Conservation (phyloP, 805 yeast genomes). For the Hanseniaspora jakobsenii region DNA sequence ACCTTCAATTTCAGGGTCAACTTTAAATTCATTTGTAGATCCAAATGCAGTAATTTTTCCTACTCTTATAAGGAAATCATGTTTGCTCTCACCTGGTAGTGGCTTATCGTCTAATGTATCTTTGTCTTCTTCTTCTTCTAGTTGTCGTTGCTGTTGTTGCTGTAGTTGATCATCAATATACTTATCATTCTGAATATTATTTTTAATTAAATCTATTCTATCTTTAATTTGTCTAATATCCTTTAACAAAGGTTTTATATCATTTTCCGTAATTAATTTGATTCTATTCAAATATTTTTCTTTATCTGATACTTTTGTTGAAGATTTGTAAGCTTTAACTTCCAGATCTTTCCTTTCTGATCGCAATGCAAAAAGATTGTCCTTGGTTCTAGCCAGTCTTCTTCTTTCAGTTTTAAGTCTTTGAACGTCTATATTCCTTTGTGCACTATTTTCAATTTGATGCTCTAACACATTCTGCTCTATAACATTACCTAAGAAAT, state of each 20-base stretch:
- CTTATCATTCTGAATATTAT: constrained; percentile 15
- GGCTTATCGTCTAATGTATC: constrained; percentile 3
- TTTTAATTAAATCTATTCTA: constrained; percentile 31
- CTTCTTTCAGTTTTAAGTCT: constrained; percentile 64
- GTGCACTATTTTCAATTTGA: constrained; percentile 58
- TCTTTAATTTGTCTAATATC: constrained; percentile 55
- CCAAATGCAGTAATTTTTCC: constrained; percentile 95
- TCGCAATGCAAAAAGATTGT: constrained; percentile 34
- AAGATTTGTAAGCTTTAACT: constrained; percentile 34
- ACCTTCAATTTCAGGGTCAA: constrained; percentile 26
- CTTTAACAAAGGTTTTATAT: constrained; percentile 38
- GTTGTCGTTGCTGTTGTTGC: no score
- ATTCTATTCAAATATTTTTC: constrained; percentile 40
- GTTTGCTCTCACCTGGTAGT: constrained; percentile 51
- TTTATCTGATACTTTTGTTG: constrained; percentile 56
- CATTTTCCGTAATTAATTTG: constrained; percentile 37
- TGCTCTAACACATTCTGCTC: constrained; percentile 65
- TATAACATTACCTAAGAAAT: constrained; percentile 46
- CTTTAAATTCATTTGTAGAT: constrained; percentile 42
- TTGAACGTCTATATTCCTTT: constrained; percentile 43
- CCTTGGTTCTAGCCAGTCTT: constrained; percentile 56
- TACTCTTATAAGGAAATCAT: constrained; percentile 70
- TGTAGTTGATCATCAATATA: constrained; percentile 13
- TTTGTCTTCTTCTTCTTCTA: neutral
- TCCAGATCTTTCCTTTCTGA: constrained; percentile 38